Evolutionary conservation across 2,329 filamentous ascomycete species (phyloP).

Genomic region (Sporothrix pseudoabietina): DNA sequence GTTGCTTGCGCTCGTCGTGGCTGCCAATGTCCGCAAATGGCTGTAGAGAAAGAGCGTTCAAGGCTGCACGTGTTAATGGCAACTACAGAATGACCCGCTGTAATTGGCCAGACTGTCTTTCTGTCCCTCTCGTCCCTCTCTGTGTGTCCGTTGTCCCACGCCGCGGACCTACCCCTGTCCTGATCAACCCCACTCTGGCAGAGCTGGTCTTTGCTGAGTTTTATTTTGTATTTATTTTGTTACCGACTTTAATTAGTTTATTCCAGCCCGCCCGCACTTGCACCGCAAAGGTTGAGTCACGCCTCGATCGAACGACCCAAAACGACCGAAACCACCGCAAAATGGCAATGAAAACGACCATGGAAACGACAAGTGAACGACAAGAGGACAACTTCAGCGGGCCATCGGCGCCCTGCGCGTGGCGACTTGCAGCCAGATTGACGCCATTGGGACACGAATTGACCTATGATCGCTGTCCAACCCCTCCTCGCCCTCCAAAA

Average conservation of each 20-base stretch:
- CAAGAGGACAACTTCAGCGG: constrained; percentile 4
- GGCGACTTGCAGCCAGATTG: constrained; percentile 8
- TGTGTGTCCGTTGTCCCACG: background rate
- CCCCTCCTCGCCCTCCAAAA: background rate
- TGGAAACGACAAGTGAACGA: constrained; percentile 4
- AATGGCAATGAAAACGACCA: background rate
- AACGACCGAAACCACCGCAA: background rate
- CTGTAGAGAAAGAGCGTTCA: background rate
- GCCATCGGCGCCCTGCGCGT: constrained; percentile 19
- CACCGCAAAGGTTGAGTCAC: background rate
- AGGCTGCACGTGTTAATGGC: constrained; percentile 27
- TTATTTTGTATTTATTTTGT: constrained; percentile 10
- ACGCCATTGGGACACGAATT: background rate
- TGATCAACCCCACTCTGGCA: background rate
- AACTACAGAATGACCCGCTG: background rate
- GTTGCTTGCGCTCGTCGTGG: background rate
- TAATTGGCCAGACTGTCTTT: constrained; percentile 20
- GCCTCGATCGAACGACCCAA: background rate
- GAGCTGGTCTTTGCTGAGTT: background rate
- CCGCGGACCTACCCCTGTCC: background rate
- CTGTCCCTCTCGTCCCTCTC: background rate
- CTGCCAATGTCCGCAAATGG: background rate
- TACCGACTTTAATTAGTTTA: background rate
- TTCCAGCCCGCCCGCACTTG: constrained; percentile 9
- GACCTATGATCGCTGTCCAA: constrained; percentile 7